A percentile compares a stretch with the other conserved stretches of the same genome.
These are phyloP conservation scores for Carex kokanica DNA, from an alignment of 176 grass and related monocot genomes.

Conservation along the genomic window DNA sequence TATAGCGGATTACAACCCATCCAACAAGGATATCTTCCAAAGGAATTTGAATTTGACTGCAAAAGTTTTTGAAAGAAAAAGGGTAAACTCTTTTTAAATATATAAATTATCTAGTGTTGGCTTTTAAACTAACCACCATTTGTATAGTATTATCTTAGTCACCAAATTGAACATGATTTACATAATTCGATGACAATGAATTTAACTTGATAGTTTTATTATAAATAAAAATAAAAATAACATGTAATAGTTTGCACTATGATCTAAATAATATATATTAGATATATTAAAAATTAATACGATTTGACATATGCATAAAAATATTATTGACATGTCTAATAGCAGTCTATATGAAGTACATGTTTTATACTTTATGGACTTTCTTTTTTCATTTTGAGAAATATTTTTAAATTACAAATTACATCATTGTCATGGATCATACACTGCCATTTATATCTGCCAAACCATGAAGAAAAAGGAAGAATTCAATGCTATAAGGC, in stretches of 20 bases:
- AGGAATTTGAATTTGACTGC: no score
- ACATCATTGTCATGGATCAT: neutral
- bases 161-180: no score
- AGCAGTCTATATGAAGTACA: neutral
- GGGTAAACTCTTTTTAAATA: no score
- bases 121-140: no score
- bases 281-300: no score
- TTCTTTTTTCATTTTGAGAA: neutral
- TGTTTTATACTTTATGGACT: neutral
- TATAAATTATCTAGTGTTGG: no score
- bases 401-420: neutral
- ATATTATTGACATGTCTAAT: neutral
- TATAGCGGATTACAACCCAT: neutral
- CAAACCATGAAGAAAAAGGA: neutral
- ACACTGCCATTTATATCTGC: neutral
- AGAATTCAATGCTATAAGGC: neutral
- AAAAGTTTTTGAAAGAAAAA: no score
- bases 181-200: neutral
- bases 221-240: neutral
- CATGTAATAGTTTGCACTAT: neutral
- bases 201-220: neutral
- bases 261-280: neutral
- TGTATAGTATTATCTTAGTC: no score
- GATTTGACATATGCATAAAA: no score
- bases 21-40: neutral